Conservation (phyloP, 345 rosid species). For the Erodium maritimum region DNA sequence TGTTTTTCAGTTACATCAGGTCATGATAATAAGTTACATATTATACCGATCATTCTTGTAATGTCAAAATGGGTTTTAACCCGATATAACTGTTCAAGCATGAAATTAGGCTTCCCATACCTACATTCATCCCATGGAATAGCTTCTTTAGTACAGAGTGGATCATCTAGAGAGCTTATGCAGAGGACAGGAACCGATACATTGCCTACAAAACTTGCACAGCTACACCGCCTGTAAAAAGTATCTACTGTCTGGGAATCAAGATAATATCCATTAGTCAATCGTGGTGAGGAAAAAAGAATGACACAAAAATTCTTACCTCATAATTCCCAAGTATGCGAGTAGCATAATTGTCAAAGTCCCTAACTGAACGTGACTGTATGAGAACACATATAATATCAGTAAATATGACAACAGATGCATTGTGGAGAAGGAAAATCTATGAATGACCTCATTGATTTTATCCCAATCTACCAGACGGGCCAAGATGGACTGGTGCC, state of each 20-base stretch:
- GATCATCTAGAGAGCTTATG: slow-evolving; percentile 29
- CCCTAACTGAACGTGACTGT: slow-evolving; percentile 23
- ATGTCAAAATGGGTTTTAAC: too few species aligned
- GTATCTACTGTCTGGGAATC: slow-evolving; percentile 25
- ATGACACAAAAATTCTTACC: slow-evolving; percentile 12
- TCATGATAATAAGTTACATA: too few species aligned
- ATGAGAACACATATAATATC: slow-evolving; percentile 1
- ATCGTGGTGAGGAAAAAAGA: not conserved
- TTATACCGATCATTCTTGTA: too few species aligned
- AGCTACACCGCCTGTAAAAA: slow-evolving; percentile 23
- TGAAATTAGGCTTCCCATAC: slow-evolving; percentile 2
- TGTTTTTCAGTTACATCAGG: too few species aligned
- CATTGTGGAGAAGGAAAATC: not conserved
- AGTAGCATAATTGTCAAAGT: slow-evolving; percentile 22
- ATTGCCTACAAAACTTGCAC: slow-evolving; percentile 14
- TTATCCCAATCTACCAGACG: slow-evolving; percentile 22
- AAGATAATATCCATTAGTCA: slow-evolving; percentile 3
- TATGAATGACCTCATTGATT: slow-evolving; percentile 7
- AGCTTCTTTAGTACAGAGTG: slow-evolving; percentile 30
- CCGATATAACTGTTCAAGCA: too few species aligned
- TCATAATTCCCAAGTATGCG: slow-evolving; percentile 25
- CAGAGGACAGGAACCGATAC: slow-evolving; percentile 31
- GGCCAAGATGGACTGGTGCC: slow-evolving; percentile 24
- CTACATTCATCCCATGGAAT: slow-evolving; percentile 36
- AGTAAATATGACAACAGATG: too few species aligned